phyloP scores from a whole-genome alignment of 495 filamentous ascomycete species.

The Collariella sp. region DNA sequence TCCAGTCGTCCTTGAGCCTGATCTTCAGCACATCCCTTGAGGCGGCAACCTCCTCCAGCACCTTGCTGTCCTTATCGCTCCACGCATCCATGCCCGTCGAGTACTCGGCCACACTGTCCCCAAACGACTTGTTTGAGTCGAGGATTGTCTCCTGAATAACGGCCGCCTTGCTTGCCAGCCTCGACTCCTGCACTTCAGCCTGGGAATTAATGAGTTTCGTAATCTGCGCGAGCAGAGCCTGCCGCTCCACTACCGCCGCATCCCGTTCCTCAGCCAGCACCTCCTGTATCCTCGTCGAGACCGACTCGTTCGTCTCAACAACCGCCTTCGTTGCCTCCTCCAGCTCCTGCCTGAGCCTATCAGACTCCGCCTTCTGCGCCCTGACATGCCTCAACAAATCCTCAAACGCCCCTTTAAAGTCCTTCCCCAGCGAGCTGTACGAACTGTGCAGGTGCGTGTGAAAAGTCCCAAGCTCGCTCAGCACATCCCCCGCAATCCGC shows the following conservation, averaged over 20 bases:
- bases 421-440: constrained; percentile 78
- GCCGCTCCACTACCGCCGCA: constrained; percentile 64
- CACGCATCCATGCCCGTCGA: constrained; percentile 65
- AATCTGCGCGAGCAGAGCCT: constrained; percentile 67
- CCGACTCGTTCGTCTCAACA: constrained; percentile 55
- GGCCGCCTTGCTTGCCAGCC: constrained; percentile 56
- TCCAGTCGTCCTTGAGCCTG: constrained; percentile 83
- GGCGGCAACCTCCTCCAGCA: constrained; percentile 60
- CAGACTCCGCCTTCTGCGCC: constrained; percentile 70
- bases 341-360: constrained; percentile 60
- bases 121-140: constrained; percentile 53
- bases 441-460: constrained; percentile 77
- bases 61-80: constrained; percentile 57
- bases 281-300: constrained; percentile 59
- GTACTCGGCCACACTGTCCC: constrained; percentile 55
- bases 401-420: constrained; percentile 81
- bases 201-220: constrained; percentile 62
- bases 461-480: constrained; percentile 73
- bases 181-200: constrained; percentile 59
- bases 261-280: constrained; percentile 67
- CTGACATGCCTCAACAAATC: constrained; percentile 62
- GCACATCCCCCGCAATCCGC: constrained; percentile 82
- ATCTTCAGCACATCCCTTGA: constrained; percentile 69
- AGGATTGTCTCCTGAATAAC: constrained; percentile 53
- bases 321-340: constrained; percentile 55